Percentiles rank a stretch among this genome's conserved stretches.
Conservation (phyloP, 176 grass and related monocot species). For the Triticum dicoccoides region DNA sequence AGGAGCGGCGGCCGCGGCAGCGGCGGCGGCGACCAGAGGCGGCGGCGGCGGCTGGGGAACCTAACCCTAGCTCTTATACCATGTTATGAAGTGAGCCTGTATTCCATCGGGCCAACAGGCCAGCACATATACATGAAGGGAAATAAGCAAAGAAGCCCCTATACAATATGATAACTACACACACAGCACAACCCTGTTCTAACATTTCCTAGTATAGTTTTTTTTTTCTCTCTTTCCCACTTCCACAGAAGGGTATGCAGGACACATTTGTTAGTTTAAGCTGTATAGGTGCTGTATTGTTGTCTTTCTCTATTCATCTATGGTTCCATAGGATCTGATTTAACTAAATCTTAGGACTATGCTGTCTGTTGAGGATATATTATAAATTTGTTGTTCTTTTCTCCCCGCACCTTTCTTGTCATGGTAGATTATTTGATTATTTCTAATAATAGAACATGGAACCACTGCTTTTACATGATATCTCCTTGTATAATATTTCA, state of each 20-base stretch:
- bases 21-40: no score
- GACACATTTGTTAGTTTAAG: neutral
- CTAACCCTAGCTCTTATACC: no score
- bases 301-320: neutral
- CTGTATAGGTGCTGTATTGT: neutral
- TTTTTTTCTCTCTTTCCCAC: neutral
- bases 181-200: no score
- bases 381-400: neutral
- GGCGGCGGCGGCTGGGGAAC: no score
- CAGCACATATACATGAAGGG: no score
- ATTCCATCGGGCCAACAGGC: no score
- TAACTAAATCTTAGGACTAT: neutral
- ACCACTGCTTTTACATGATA: neutral
- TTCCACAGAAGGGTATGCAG: neutral
- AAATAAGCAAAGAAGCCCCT: no score
- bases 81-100: no score
- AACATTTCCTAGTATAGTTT: neutral
- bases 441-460: neutral
- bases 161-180: no score
- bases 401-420: neutral
- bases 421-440: slow-evolving; percentile 12
- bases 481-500: slow-evolving; percentile 9
- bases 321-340: neutral
- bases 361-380: neutral
- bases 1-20: no score